Evolutionary conservation across 75 land plant genomes (phyloP), one percentile per base, ranked within the genome.

Genomic region (Sequoiadendron giganteum): DNA sequence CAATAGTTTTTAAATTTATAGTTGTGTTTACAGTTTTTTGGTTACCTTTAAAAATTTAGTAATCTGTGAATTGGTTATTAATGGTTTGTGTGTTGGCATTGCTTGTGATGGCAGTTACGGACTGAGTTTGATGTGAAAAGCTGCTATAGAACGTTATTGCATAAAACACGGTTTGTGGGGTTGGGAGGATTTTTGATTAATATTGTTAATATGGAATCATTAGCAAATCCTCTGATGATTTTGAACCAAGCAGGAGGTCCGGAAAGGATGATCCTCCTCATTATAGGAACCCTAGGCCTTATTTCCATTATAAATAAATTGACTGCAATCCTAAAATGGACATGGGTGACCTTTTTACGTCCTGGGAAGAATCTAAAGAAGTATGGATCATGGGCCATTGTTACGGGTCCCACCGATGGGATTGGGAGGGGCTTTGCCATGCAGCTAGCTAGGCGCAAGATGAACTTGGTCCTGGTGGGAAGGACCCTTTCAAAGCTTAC

Each of bases 361-460:
- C 92, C 95, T 42, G 87, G 89, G 28, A 97, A 95, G 91, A 86
- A 94, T 83, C 91, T 95, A 42, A 87, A 79, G 3, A 85, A 91
- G 39, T 98, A 98, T 88, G 99, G 99, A 15, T 91, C 94, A 10
- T 98, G 99, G 99, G 99, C 99, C 3, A 78, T 98, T 8, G 93
- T 98, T 68, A 98, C 99, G 39, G 99, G 99, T 1, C 81, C 95
- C 81, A 97, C 97, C 2, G 99, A 97, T 85, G 99, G 99, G 43
- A 98, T 98, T 48, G 99, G 99, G 39, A 91, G 89, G 49, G 93
- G 91, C 55, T 92, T 97, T 88, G 91, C 95, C 87, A 87, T 93
- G 61, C 90, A 96, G 87, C 87, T 98, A 56, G 99, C 99, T 30
- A 38, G 88, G 32, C 83, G 86, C 70, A 94, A 95, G 2, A 89